Conservation (phyloP, 2,329 filamentous ascomycete genomes). For the Monosporascus cannonballus region DNA sequence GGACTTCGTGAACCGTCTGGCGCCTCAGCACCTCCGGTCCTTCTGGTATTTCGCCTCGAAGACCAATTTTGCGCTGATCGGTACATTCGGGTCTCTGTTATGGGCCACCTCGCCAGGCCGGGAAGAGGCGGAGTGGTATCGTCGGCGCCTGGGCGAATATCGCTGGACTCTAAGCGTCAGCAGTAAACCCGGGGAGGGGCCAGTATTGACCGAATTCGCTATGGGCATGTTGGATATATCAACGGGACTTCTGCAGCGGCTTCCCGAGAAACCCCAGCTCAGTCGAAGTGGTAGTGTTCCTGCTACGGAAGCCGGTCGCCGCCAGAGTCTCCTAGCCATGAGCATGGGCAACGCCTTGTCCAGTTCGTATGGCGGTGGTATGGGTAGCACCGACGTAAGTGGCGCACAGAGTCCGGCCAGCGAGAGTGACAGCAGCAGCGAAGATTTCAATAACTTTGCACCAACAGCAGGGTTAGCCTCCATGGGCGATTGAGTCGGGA, state of each 20-base stretch:
- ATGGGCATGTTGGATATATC: slow-evolving; percentile 72
- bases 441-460: slow-evolving; percentile 45
- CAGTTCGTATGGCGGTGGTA: slow-evolving; percentile 33
- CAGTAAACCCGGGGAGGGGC: slow-evolving; percentile 60
- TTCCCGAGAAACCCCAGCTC: slow-evolving; percentile 65
- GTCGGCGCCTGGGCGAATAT: slow-evolving; percentile 78
- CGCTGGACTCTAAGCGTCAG: slow-evolving; percentile 89
- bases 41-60: slow-evolving; percentile 92
- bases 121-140: slow-evolving; percentile 92
- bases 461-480: slow-evolving; percentile 28
- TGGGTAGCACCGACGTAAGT: slow-evolving; percentile 42
- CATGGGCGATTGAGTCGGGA: slow-evolving; percentile 18
- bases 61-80: slow-evolving; percentile 90
- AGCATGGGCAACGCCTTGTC: slow-evolving; percentile 21
- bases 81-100: slow-evolving; percentile 84
- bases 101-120: slow-evolving; percentile 82
- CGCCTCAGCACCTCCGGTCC: slow-evolving; percentile 75
- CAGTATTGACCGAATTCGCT: slow-evolving; percentile 60
- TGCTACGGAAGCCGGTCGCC: slow-evolving; percentile 37
- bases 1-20: slow-evolving; percentile 93
- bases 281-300: slow-evolving; percentile 46
- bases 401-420: slow-evolving; percentile 46
- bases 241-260: slow-evolving; percentile 60
- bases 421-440: slow-evolving; percentile 47
- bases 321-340: slow-evolving; percentile 32